These are phyloP conservation scores for Zhuliangozyma blackwelliae DNA, from an alignment of 1,139 yeast species.

Conservation along the genomic window DNA sequence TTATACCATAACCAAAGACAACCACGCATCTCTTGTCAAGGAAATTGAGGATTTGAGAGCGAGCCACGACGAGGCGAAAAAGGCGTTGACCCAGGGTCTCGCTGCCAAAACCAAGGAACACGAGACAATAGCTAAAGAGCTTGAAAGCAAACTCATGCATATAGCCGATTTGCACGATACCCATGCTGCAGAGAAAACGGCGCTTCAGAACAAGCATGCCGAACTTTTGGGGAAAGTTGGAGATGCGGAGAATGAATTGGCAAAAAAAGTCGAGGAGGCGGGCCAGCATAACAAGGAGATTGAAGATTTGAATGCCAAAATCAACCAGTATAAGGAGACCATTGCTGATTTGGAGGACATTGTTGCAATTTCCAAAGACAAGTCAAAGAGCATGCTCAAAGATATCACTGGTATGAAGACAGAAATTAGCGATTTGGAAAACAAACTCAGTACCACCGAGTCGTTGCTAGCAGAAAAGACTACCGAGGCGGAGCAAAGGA, in stretches of 20 bases:
- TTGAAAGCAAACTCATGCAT: slow-evolving; percentile 3
- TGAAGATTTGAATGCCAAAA: slow-evolving; percentile 2
- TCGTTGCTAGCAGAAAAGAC: neutral
- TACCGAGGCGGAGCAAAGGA: neutral
- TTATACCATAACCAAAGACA: neutral
- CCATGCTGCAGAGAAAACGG: slow-evolving; percentile 4
- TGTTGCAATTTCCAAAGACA: slow-evolving; percentile 6
- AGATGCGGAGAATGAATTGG: slow-evolving; percentile 1
- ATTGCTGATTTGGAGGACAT: slow-evolving; percentile 6
- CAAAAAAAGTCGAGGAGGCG: neutral
- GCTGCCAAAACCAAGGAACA: slow-evolving; percentile 6
- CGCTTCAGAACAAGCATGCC: slow-evolving; percentile 1
- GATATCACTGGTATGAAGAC: slow-evolving; percentile 5
- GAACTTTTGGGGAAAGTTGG: slow-evolving; percentile 1
- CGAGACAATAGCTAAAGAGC: slow-evolving; percentile 3
- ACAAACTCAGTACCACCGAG: neutral
- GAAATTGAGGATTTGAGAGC: slow-evolving; percentile 1
- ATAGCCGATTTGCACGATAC: slow-evolving; percentile 5
- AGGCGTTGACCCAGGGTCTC: slow-evolving; percentile 1
- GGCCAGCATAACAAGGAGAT: neutral
- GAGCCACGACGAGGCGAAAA: slow-evolving; percentile 1
- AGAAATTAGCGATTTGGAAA: slow-evolving; percentile 5
- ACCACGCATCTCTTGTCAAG: neutral
- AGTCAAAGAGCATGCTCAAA: slow-evolving; percentile 6
- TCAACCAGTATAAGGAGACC: slow-evolving; percentile 4